Conservation (phyloP, 805 yeast species). For the Torulaspora microellipsoides region DNA sequence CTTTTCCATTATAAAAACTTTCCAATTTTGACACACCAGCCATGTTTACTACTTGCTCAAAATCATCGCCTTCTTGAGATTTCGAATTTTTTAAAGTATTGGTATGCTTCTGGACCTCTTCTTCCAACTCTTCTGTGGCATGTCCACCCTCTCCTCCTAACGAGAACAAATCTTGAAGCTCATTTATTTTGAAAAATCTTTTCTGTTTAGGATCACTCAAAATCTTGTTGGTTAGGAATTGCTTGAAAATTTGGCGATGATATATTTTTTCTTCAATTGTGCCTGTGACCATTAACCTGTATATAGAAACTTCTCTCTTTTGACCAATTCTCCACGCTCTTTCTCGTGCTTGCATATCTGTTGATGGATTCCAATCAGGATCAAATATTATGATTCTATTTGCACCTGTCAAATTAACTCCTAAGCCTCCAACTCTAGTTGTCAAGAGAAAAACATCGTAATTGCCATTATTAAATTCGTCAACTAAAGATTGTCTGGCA, state of each 20-base stretch:
- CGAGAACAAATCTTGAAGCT: constrained; percentile 82
- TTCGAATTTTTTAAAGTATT: constrained; percentile 32
- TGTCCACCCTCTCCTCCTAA: constrained; percentile 62
- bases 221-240: constrained; percentile 86
- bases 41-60: constrained; percentile 56
- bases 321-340: constrained; percentile 98
- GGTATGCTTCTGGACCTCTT: constrained; percentile 59
- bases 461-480: constrained; percentile 63
- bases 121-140: constrained; percentile 36
- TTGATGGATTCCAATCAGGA: constrained; percentile 99
- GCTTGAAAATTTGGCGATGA: constrained; percentile 95
- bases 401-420: constrained; percentile 92
- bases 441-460: constrained; percentile 73
- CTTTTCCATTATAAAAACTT: constrained; percentile 51
- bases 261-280: constrained; percentile 95
- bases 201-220: constrained; percentile 93
- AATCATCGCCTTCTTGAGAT: constrained; percentile 55
- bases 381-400: constrained; percentile 90
- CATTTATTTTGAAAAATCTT: constrained; percentile 87
- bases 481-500: constrained; percentile 73
- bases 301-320: constrained; percentile 84
- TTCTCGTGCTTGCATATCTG: constrained; percentile 94
- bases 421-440: constrained; percentile 94
- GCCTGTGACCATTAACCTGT: constrained; percentile 89
- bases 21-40: constrained; percentile 73